Percentiles rank a stretch among this genome's conserved stretches.
These are phyloP conservation scores for Amaranthus cruentus DNA, from an alignment of 148 eudicot genomes.

Conservation along the genomic window DNA sequence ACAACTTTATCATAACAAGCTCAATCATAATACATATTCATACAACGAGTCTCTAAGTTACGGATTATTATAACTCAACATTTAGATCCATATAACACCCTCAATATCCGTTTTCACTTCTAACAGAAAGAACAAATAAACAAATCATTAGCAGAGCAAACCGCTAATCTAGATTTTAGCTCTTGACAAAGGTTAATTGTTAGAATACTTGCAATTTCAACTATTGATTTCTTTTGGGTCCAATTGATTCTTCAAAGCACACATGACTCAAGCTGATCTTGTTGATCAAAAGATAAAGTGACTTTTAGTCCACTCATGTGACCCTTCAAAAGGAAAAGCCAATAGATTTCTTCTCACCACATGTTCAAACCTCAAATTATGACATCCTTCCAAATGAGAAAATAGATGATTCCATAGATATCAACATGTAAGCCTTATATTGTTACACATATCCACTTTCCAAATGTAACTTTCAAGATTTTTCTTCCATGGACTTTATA, in stretches of 20 bases:
- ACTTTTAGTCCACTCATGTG: conserved; percentile 31
- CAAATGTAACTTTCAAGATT: conserved; percentile 19
- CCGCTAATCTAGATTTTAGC: neutral
- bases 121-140: neutral
- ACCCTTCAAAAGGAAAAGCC: conserved; percentile 12
- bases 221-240: conserved; percentile 12
- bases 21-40: too few relatives aligned
- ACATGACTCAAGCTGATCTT: conserved; percentile 15
- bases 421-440: conserved; percentile 7
- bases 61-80: too few relatives aligned
- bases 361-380: conserved; percentile 14
- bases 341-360: conserved; percentile 12
- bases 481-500: conserved; percentile 15
- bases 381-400: conserved; percentile 3
- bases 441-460: conserved; percentile 17
- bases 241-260: conserved; percentile 23
- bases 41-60: too few relatives aligned
- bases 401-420: neutral
- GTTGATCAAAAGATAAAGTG: too few relatives aligned
- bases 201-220: neutral
- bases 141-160: neutral
- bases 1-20: too few relatives aligned
- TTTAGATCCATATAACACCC: neutral
- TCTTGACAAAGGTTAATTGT: too few relatives aligned
- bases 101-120: neutral